These are phyloP conservation scores for Austroboletus novae-zelandiae DNA, from an alignment of 1,284 basidiomycete species.

Conservation along the genomic window DNA sequence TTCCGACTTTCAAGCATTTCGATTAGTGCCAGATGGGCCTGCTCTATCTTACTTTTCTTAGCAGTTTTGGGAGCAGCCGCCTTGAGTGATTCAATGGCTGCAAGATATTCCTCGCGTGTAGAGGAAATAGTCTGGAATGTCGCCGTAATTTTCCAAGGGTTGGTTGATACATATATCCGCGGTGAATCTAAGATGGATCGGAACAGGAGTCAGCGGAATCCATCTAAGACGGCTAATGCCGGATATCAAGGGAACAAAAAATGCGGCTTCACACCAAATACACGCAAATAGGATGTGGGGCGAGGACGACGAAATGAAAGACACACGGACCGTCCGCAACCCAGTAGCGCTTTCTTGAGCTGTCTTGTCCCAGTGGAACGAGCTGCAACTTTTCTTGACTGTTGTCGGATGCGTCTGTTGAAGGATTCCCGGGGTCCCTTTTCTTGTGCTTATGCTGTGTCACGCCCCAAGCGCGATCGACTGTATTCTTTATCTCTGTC, in stretches of 20 bases:
- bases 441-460: slow-evolving; percentile 80
- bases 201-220: slow-evolving; percentile 35
- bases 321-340: slow-evolving; percentile 75
- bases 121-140: slow-evolving; percentile 68
- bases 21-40: slow-evolving; percentile 59
- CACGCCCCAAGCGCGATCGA: slow-evolving; percentile 83
- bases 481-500: slow-evolving; percentile 60
- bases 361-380: slow-evolving; percentile 71
- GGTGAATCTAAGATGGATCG: slow-evolving; percentile 63
- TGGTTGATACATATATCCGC: slow-evolving; percentile 74
- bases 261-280: slow-evolving; percentile 57
- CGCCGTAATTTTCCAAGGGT: slow-evolving; percentile 81
- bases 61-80: slow-evolving; percentile 46
- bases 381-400: slow-evolving; percentile 63
- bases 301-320: slow-evolving; percentile 36
- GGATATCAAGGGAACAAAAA: slow-evolving; percentile 38
- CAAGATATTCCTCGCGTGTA: slow-evolving; percentile 67
- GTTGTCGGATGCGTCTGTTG: slow-evolving; percentile 53
- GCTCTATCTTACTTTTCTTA: slow-evolving; percentile 53
- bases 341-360: slow-evolving; percentile 73
- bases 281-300: slow-evolving; percentile 57
- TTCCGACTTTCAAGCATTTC: slow-evolving; percentile 58
- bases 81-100: slow-evolving; percentile 59
- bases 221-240: slow-evolving; percentile 38
- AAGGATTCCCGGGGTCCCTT: slow-evolving; percentile 53